These are phyloP conservation scores for Priceomyces fermenticarens DNA, from an alignment of 805 yeast species.

Conservation along the genomic window DNA sequence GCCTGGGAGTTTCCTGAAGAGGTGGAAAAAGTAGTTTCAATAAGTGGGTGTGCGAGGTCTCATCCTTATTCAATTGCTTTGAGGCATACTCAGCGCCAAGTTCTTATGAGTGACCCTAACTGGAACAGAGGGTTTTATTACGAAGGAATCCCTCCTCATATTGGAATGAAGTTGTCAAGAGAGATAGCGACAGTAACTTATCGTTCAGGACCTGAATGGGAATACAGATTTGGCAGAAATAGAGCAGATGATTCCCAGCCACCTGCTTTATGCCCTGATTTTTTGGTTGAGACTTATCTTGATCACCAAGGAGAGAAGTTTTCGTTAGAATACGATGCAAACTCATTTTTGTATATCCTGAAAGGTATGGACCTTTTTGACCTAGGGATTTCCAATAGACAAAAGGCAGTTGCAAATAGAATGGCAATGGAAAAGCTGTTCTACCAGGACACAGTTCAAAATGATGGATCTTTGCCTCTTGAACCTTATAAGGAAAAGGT, in stretches of 20 bases:
- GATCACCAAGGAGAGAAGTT: constrained; percentile 96
- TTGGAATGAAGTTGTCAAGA: constrained; percentile 91
- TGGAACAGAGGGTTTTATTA: constrained; percentile 92
- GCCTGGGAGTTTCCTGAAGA: constrained; percentile 78
- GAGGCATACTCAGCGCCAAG: constrained; percentile 91
- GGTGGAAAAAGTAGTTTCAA: constrained; percentile 72
- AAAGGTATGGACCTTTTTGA: constrained; percentile 96
- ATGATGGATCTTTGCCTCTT: constrained; percentile 36
- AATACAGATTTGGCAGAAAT: constrained; percentile 82
- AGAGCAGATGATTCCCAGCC: constrained; percentile 74
- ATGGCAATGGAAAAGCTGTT: constrained; percentile 27
- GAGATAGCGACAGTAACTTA: constrained; percentile 94
- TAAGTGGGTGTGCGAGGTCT: constrained; percentile 89
- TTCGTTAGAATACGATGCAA: constrained; percentile 87
- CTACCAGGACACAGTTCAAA: constrained; percentile 5
- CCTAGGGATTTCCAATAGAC: constrained; percentile 51
- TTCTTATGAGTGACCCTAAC: constrained; percentile 89
- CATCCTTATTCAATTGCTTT: constrained; percentile 93
- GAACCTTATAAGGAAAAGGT: constrained; percentile 56
- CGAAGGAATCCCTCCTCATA: constrained; percentile 79
- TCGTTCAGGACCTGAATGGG: constrained; percentile 98
- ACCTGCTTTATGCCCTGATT: constrained; percentile 92
- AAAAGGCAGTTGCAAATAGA: constrained; percentile 42
- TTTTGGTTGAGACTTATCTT: constrained; percentile 84
- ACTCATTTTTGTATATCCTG: constrained; percentile 79